phyloP scores from a whole-genome alignment of 2,329 filamentous ascomycete species.

The Cytospora mali region DNA sequence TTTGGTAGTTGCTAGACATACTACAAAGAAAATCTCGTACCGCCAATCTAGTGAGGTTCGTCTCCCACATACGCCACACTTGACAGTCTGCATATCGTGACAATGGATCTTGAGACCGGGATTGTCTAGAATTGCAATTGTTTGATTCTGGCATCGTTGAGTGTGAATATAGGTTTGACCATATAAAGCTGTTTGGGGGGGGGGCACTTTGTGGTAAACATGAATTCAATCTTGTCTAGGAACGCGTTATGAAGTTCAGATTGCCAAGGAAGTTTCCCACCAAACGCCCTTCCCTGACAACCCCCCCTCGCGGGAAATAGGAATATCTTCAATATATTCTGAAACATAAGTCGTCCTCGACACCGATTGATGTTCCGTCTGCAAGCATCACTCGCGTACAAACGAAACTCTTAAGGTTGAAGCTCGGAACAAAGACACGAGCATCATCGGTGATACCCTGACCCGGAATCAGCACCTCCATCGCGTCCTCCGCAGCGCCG shows the following conservation, averaged over 20 bases:
- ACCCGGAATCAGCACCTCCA: neutral
- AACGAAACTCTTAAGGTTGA: neutral
- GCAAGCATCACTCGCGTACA: neutral
- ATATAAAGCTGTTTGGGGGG: too few species aligned
- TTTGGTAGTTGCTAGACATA: slow-evolving; percentile 12
- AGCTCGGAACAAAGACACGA: neutral
- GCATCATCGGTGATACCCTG: neutral
- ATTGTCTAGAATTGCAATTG: too few species aligned
- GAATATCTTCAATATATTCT: neutral
- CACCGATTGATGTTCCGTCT: neutral
- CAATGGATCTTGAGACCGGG: too few species aligned
- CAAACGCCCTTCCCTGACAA: too few species aligned
- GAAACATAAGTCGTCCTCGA: neutral
- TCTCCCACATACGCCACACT: neutral
- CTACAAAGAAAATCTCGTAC: neutral
- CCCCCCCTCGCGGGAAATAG: too few species aligned
- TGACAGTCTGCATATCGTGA: neutral
- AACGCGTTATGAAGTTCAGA: too few species aligned
- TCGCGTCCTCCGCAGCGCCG: neutral
- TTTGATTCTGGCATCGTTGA: too few species aligned
- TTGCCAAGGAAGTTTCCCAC: too few species aligned
- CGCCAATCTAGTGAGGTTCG: neutral
- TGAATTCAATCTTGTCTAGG: too few species aligned
- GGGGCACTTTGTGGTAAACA: too few species aligned
- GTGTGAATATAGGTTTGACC: too few species aligned